Evolutionary conservation across 192 early-diverging fungal species (phyloP), one percentile per base, ranked within the genome.

Genomic region (Glomus cerebriforme): DNA sequence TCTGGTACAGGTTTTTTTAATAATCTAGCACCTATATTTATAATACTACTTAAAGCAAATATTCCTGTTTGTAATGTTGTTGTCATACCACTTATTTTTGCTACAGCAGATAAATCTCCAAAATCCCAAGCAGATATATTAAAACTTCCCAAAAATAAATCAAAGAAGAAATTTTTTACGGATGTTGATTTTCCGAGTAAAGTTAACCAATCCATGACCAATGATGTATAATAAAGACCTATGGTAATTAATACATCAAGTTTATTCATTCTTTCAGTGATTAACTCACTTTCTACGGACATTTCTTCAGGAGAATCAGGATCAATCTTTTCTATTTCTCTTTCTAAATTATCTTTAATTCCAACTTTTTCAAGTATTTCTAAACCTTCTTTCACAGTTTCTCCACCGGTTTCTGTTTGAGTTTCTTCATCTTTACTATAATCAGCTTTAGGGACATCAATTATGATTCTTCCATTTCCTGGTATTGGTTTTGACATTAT

Each of bases 151-250:
- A 75, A 8, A 15, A 75, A 62, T 37, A 75, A 10, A 10, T 60
- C 13, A 59, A 17, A 75, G 7, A 75, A 26, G 45, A 75, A 75
- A n/a, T 24, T 29, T 24, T 19, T 15, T 27, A 62, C 10, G 0
- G 58, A 35, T 17, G 2, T 75, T 3, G 58, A 37, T 15, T 35
- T 12, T 39, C 73, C 73, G 10, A 75, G 22, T 6, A 60, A 35
- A 35, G 73, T 75, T 45, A 75, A 62, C 58, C 73, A 75, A 60
- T 75, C 24, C 15, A 60, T 62, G 26, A 43, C n/a, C 6, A 75
- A 34, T 9, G 58, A 60, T 13, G 73, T 60, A n/a, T 75, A 75
- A 39, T 75, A 75, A 24, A 75, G 54, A 9, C 34, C 31, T 34
- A 75, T 17, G 7, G 54, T 75, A 24, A 75, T 45, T 27, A 62